A percentile compares a stretch with the other conserved stretches of the same genome.
Conservation (phyloP, 2,329 filamentous ascomycete genomes). For the Stagonosporopsis chrysanthemi region DNA sequence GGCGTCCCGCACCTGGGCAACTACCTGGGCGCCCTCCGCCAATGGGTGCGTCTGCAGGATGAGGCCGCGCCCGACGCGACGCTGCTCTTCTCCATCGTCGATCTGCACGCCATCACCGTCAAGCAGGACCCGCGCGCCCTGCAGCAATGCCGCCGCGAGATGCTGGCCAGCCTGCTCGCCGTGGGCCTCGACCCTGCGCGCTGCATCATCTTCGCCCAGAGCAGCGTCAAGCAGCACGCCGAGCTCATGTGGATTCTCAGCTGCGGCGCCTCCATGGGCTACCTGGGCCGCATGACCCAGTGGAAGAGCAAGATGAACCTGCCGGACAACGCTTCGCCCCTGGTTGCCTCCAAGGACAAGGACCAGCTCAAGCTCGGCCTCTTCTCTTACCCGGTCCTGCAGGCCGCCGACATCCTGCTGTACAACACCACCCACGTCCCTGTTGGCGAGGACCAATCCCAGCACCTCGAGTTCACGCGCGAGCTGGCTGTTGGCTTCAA, state of each 20-base stretch:
- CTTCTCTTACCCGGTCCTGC: conserved; percentile 94
- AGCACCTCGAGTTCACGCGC: conserved; percentile 92
- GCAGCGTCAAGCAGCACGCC: conserved; percentile 76
- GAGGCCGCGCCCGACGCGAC: conserved; percentile 63
- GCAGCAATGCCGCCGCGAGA: conserved; percentile 72
- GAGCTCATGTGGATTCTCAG: conserved; percentile 98
- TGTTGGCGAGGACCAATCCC: conserved; percentile 92
- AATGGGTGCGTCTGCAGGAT: conserved; percentile 85
- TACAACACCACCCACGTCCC: conserved; percentile 90
- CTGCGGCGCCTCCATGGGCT: conserved; percentile 89
- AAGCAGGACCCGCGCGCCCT: conserved; percentile 68
- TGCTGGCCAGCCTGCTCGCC: conserved; percentile 80
- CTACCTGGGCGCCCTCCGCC: conserved; percentile 85
- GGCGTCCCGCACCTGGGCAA: conserved; percentile 94
- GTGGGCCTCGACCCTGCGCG: conserved; percentile 81
- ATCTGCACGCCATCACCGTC: conserved; percentile 90
- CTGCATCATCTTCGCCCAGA: conserved; percentile 84
- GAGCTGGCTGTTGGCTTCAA: conserved; percentile 91
- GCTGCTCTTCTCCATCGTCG: conserved; percentile 86
- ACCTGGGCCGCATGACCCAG: conserved; percentile 97
- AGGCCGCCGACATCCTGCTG: conserved; percentile 91
- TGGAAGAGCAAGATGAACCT: conserved; percentile 89
- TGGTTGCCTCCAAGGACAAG: conserved; percentile 60
- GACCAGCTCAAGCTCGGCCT: conserved; percentile 81
- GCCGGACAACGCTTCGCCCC: conserved; percentile 62